A percentile compares a stretch with the other conserved stretches of the same genome.
These are phyloP conservation scores for Castanea sativa DNA, from an alignment of 306 rosid species.

Conservation along the genomic window DNA sequence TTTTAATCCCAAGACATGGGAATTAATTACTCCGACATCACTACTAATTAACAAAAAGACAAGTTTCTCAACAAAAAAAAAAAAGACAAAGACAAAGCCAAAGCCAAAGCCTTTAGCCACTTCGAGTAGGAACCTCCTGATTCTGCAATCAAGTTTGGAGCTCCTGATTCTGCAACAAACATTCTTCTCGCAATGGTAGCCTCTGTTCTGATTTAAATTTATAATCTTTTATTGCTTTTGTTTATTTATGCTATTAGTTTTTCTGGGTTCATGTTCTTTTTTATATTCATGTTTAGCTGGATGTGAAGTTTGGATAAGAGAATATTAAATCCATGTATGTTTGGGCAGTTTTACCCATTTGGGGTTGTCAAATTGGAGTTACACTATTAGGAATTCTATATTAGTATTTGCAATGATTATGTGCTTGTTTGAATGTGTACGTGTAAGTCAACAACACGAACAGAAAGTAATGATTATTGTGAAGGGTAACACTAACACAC, in stretches of 20 bases:
- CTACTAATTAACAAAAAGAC: background rate
- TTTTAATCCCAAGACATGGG: no score
- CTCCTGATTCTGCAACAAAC: background rate
- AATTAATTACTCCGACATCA: background rate
- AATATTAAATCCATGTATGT: background rate
- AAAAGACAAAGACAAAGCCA: no score
- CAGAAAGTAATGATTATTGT: background rate
- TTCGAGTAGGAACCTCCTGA: background rate
- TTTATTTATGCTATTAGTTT: no score
- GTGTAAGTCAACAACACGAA: background rate
- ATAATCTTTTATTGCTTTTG: background rate
- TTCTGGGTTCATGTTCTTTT: no score
- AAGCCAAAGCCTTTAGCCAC: background rate
- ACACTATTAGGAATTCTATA: background rate
- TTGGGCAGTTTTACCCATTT: background rate
- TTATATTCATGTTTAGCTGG: background rate
- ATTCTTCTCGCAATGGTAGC: background rate
- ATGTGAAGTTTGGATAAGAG: background rate
- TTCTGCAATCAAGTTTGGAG: background rate
- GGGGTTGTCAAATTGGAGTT: background rate
- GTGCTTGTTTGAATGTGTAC: background rate
- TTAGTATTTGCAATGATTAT: background rate
- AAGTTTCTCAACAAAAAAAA: background rate
- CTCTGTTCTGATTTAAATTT: background rate
- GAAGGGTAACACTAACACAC: no score